Conservation (phyloP, 2,329 filamentous ascomycete genomes). For the Pseudocercospora eumusae region DNA sequence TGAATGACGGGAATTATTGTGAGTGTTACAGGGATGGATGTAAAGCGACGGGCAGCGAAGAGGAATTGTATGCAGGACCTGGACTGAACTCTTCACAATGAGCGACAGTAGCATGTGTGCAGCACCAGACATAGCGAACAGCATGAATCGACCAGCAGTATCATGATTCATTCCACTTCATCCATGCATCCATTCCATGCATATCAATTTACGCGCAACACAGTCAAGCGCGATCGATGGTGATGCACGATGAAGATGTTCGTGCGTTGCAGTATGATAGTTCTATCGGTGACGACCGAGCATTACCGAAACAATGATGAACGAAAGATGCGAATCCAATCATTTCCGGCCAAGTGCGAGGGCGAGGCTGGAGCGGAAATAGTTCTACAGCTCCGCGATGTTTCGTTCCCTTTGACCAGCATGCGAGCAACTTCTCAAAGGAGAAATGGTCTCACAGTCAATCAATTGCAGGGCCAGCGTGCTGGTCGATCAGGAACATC, state of each 20-base stretch:
- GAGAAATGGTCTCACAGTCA: neutral
- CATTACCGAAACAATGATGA: constrained; percentile 10
- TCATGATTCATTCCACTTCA: neutral
- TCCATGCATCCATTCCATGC: neutral
- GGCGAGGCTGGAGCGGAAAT: constrained; percentile 10
- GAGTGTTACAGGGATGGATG: constrained; percentile 1
- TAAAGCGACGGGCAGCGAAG: constrained; percentile 1
- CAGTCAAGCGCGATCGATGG: neutral
- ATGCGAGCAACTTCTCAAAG: constrained; percentile 7
- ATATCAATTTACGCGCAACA: neutral
- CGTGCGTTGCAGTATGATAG: neutral
- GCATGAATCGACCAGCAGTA: constrained; percentile 9
- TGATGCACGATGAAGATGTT: neutral
- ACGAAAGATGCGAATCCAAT: constrained; percentile 1
- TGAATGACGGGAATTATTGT: neutral
- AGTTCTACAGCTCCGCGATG: neutral
- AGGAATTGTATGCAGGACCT: neutral
- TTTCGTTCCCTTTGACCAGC: neutral
- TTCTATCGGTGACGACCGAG: no score
- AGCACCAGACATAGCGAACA: constrained; percentile 11
- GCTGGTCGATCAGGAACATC: neutral
- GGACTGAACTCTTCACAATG: neutral
- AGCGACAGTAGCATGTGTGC: constrained; percentile 8
- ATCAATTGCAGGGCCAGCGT: neutral
- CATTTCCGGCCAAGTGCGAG: constrained; percentile 7